These are phyloP conservation scores for Pelargonium fulgidum DNA, from an alignment of 441 rosid genomes.

Conservation along the genomic window DNA sequence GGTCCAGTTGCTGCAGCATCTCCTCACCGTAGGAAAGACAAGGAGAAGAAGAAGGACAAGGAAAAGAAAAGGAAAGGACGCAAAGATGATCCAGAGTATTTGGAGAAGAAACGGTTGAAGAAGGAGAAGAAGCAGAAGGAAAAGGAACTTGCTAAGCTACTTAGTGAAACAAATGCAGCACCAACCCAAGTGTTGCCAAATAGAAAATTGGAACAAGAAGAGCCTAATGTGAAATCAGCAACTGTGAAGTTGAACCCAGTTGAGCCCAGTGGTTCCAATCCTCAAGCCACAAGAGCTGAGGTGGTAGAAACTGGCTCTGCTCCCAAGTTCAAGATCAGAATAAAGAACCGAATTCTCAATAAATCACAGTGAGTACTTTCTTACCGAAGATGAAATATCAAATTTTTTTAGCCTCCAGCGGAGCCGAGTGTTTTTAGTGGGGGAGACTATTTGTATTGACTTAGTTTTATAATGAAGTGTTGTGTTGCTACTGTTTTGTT, in stretches of 20 bases:
- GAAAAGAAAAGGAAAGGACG: conserved; percentile 48
- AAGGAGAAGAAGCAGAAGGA: conserved; percentile 66
- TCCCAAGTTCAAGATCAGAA: conserved; percentile 59
- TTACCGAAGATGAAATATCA: too few relatives aligned
- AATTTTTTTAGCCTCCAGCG: too few relatives aligned
- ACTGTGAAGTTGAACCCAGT: conserved; percentile 30
- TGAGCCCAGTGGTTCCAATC: conserved; percentile 37
- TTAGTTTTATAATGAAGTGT: too few relatives aligned
- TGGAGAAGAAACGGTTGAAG: conserved; percentile 70
- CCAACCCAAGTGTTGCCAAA: conserved; percentile 24
- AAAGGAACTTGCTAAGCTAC: conserved; percentile 66
- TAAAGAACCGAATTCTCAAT: conserved; percentile 56
- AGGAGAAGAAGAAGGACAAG: conserved; percentile 55
- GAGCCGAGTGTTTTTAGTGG: too few relatives aligned
- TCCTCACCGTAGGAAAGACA: conserved; percentile 37
- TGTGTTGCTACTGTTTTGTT: too few relatives aligned
- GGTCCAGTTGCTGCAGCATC: conserved; percentile 23
- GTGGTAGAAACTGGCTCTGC: conserved; percentile 40
- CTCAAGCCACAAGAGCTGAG: conserved; percentile 33
- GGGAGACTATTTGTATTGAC: too few relatives aligned
- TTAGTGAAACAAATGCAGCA: conserved; percentile 32
- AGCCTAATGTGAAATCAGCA: conserved; percentile 21
- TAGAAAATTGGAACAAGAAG: conserved; percentile 23
- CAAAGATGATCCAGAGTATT: conserved; percentile 52
- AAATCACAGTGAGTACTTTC: conserved; percentile 19